Percentiles rank a stretch among this genome's conserved stretches.
Conservation (phyloP, 2,329 filamentous ascomycete species). For the Claviceps capensis region DNA sequence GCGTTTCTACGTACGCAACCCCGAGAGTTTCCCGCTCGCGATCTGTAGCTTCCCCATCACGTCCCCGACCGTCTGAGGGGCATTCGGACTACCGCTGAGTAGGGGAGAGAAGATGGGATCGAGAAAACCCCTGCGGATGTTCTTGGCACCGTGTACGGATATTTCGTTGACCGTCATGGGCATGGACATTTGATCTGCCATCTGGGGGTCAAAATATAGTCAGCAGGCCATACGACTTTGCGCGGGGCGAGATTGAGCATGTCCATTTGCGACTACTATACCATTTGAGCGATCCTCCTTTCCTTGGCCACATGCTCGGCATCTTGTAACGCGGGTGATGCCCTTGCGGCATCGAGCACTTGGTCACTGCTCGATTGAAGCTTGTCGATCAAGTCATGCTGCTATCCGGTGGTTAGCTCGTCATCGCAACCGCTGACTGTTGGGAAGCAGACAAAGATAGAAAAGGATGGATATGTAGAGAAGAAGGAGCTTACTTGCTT, state of each 20-base stretch:
- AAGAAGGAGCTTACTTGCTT: constrained; percentile 14
- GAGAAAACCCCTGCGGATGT: constrained; percentile 76
- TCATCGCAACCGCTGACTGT: background rate
- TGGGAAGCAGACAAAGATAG: background rate
- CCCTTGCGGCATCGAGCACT: constrained; percentile 25
- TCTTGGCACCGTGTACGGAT: constrained; percentile 65
- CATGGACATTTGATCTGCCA: constrained; percentile 63
- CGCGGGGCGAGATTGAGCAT: background rate
- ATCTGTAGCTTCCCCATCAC: constrained; percentile 59
- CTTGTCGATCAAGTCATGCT: constrained; percentile 25
- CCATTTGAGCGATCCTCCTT: constrained; percentile 24
- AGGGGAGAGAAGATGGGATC: constrained; percentile 68
- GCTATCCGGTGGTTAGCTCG: constrained; percentile 2
- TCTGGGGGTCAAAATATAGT: constrained; percentile 10
- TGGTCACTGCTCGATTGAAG: constrained; percentile 24
- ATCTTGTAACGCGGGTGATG: constrained; percentile 21
- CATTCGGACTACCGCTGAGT: constrained; percentile 51
- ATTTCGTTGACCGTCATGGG: constrained; percentile 82
- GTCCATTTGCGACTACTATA: constrained; percentile 8
- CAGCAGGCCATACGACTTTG: no score
- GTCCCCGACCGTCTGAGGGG: constrained; percentile 65
- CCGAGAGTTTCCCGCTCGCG: constrained; percentile 60
- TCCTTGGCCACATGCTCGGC: constrained; percentile 26
- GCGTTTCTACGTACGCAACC: constrained; percentile 49
- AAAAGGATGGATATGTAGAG: background rate